Evolutionary conservation across 202 grass and related monocot species (phyloP), one percentile per base, ranked within the genome.

Genomic region (Eragrostis tef): DNA sequence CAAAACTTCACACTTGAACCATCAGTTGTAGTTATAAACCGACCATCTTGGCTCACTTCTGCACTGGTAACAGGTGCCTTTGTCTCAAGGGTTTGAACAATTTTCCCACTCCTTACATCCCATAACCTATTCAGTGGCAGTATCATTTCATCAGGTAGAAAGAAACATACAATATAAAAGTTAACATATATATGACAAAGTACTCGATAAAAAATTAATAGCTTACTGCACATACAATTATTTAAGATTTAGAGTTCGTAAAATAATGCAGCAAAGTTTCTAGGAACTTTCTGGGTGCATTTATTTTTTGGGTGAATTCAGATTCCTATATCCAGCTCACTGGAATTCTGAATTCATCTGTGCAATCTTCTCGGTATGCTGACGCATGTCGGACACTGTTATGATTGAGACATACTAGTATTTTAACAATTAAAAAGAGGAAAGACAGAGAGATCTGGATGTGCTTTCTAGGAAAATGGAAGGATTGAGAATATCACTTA

Each of bases 31-130:
- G 92, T 94, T 44, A 94, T 92, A 64, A 88, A 94, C 58, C 92
- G 87, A 12, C 92, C 92, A 89, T 94, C 89, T 71, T 84, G 84
- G 72, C 92, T 94, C 71, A 92, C 92, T 82, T 94, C 92, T n/a
- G 89, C 87, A 73, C 89, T 89, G 21, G 92, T 94, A n/a, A 94
- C 92, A 76, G 92, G 87, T 65, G 89, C 74, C 61, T 92, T 94
- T 24, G 92, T 94, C 69, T 94, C 87, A 69, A 94, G 88, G 49
- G 89, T 94, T 78, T 92, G 89, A 45, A 91, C 87, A 77, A 94
- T 91, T 77, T 89, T 91, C 11, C 89, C 92, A 81, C 59, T 94
- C 73, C 85, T 94, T 48, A 89, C 87, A 89, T 94, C 92, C 85
- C 87, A 94, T 80, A 94, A 84, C 68, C 92, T 94, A 73, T 63